Evolutionary conservation across 305 asterid genomes (phyloP).

Genomic region (Caryopteris hybrid): DNA sequence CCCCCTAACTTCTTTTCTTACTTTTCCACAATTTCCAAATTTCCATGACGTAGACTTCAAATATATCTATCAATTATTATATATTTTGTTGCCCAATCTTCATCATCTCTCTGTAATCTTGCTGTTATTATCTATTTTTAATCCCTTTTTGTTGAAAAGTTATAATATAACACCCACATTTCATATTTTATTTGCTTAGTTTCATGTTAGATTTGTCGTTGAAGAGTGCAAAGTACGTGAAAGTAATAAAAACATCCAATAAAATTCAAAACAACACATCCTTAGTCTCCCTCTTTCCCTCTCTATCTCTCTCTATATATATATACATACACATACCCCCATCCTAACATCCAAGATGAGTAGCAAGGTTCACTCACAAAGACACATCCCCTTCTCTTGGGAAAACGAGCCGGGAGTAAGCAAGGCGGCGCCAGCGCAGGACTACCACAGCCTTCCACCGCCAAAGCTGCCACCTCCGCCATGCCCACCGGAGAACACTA

Average conservation of each 20-base stretch:
- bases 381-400: constrained; percentile 62
- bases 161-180: constrained; percentile 9
- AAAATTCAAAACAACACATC: not conserved
- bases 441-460: not conserved
- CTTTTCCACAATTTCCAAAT: constrained; percentile 23
- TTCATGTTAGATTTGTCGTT: constrained; percentile 35
- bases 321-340: not conserved
- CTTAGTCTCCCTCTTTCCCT: not conserved
- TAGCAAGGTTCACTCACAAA: constrained; percentile 50
- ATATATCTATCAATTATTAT: constrained; percentile 8
- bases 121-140: not conserved
- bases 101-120: constrained; percentile 6
- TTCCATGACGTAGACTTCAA: constrained; percentile 25
- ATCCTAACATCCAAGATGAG: constrained; percentile 23
- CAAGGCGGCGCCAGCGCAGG: constrained; percentile 26
- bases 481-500: constrained; percentile 23
- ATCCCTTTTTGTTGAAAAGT: constrained; percentile 19
- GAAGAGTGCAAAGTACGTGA: constrained; percentile 30
- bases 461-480: constrained; percentile 55
- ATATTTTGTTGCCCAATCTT: constrained; percentile 15
- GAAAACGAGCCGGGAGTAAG: constrained; percentile 59
- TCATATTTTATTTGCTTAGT: constrained; percentile 50
- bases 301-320: not conserved
- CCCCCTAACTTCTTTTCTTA: constrained; percentile 26
- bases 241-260: not conserved